Conservation (phyloP, 768 basidiomycete genomes). For the Pleurotus pulmonarius region DNA sequence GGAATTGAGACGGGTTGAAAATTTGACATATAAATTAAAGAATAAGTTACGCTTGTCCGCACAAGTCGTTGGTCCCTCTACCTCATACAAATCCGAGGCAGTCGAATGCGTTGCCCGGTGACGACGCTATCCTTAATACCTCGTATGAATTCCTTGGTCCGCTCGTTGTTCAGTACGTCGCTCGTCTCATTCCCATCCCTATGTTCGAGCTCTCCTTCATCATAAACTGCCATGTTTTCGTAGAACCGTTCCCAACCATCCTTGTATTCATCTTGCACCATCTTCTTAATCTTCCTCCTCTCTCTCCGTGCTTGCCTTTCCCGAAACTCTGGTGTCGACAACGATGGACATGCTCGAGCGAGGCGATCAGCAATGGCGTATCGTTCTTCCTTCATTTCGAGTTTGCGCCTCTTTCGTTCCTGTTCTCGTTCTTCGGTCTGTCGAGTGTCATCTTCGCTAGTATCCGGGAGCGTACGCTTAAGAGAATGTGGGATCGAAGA, state of each 20-base stretch:
- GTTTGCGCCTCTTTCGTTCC: background rate
- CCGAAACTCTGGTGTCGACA: background rate
- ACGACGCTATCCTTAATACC: background rate
- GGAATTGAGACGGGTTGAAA: too few relatives aligned
- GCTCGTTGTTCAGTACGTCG: background rate
- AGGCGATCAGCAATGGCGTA: background rate
- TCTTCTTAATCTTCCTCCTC: background rate
- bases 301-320: background rate
- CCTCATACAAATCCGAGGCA: background rate
- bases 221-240: conserved; percentile 12
- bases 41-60: too few relatives aligned
- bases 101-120: background rate
- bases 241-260: background rate
- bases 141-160: background rate
- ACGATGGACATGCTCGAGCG: background rate
- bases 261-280: background rate
- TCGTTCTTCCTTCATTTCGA: background rate
- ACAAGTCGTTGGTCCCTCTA: too few relatives aligned
- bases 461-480: too few relatives aligned
- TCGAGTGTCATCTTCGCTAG: background rate
- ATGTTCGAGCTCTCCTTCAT: conserved; percentile 27
- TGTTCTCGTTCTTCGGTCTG: background rate
- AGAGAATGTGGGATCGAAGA: too few relatives aligned
- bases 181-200: background rate
- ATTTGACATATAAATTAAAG: too few relatives aligned